Conservation (phyloP, 148 eudicot species). For the Spergularia marina region DNA sequence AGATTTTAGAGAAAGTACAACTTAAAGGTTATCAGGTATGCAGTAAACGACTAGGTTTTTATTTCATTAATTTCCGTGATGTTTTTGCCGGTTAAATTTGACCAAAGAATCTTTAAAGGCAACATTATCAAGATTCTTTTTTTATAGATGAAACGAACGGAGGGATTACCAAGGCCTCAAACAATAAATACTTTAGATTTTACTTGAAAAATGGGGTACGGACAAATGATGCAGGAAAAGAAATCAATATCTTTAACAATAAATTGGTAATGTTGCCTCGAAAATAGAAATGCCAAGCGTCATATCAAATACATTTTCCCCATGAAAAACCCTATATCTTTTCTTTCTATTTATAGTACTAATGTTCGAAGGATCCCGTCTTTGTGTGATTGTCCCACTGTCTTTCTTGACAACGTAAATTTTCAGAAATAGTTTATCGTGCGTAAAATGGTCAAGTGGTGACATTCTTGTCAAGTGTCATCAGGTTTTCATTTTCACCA, state of each 20-base stretch:
- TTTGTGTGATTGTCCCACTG: not conserved
- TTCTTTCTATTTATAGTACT: no score
- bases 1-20: constrained; percentile 61
- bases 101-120: no score
- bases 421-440: not conserved
- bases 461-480: not conserved
- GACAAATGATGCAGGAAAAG: not conserved
- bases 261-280: not conserved
- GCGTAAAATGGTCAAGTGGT: not conserved
- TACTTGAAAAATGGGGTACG: not conserved
- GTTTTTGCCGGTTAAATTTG: not conserved
- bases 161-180: not conserved
- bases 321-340: no score
- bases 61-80: not conserved
- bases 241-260: not conserved
- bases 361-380: not conserved
- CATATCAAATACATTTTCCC: not conserved
- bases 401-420: not conserved
- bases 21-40: constrained; percentile 88
- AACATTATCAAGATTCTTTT: not conserved
- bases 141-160: not conserved
- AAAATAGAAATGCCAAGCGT: not conserved
- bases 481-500: not conserved
- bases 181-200: not conserved
- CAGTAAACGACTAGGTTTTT: not conserved